Evolutionary conservation across 768 basidiomycete genomes (phyloP), one percentile per base, ranked within the genome.

Genomic region (Terana coerulea): DNA sequence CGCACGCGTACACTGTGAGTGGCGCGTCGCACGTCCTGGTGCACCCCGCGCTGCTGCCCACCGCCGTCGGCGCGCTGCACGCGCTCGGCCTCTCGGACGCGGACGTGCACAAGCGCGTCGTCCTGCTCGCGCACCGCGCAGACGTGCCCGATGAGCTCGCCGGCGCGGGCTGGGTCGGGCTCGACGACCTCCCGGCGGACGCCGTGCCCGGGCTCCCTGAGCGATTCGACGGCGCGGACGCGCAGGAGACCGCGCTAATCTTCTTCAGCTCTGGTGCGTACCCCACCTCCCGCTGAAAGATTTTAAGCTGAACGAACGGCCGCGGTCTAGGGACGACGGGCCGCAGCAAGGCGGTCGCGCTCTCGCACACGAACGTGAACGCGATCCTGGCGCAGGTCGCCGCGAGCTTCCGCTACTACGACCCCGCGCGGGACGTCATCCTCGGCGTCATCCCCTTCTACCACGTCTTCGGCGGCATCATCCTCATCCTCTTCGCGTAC

Each of bases 1-100:
- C 72, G 0, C 80, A 81, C 64, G 92, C 94, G 63, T 83, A 87
- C 52, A 67, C 55, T 10, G 82, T 94, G 60, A 83, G 83, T 45
- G 67, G 75, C 2, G 84, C 91, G 0, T 72, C 74, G 40, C 55
- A 86, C n/a, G 63, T 91, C 22, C 79, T 91, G 47, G 74, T 78
- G 10, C 79, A 80, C 50, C 86, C 88, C 17, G 72, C 77, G 0
- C 72, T 86, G 5, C 54, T 89, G 2, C 61, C 71, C 0, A 68
- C 76, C 21, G 80, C 79, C 10, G 68, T 75, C 15, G 71, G 76
- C 22, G 83, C 86, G 64, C 74, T 92, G 41, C 68, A 70, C 28
- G 63, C 72, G 3, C 59, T 77, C 12, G 82, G 78, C 2, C 64
- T 81, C 3, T 66, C 67, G 3, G 67, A 71, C 2, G 56, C 61